Conservation (phyloP, 345 rosid genomes). For the Capsella bursapastoris region DNA sequence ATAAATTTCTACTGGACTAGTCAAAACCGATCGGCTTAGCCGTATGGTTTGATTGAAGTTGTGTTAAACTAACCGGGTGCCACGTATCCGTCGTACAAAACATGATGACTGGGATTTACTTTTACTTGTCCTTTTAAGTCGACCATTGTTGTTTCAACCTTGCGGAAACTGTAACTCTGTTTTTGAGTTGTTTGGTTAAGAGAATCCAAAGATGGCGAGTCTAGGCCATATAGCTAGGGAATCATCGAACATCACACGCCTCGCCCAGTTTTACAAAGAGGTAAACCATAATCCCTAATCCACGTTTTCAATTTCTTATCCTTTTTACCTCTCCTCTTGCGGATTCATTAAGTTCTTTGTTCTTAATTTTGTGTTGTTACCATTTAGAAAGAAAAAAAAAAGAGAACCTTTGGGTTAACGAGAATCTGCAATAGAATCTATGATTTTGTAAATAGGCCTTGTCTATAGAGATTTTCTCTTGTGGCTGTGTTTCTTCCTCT, state of each 20-base stretch:
- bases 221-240: conserved; percentile 88
- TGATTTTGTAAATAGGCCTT: not conserved
- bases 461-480: not conserved
- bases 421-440: conserved; percentile 20
- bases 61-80: not conserved
- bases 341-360: conserved; percentile 1
- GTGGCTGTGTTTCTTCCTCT: not conserved
- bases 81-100: not conserved
- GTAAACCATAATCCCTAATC: conserved; percentile 27
- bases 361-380: not conserved
- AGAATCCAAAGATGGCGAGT: conserved; percentile 50
- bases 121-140: not conserved
- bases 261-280: conserved; percentile 81
- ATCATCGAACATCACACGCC: conserved; percentile 71
- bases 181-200: not conserved
- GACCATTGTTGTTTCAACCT: no score
- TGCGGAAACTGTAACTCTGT: not conserved
- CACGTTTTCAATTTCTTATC: not conserved
- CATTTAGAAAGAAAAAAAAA: not conserved
- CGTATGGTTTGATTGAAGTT: not conserved
- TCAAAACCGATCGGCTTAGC: not conserved
- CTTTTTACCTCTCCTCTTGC: not conserved
- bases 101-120: not conserved
- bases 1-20: not conserved
- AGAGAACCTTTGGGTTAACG: not conserved